Evolutionary conservation across 805 yeast species (phyloP).

Genomic region (Kluyveromyces lactis): DNA sequence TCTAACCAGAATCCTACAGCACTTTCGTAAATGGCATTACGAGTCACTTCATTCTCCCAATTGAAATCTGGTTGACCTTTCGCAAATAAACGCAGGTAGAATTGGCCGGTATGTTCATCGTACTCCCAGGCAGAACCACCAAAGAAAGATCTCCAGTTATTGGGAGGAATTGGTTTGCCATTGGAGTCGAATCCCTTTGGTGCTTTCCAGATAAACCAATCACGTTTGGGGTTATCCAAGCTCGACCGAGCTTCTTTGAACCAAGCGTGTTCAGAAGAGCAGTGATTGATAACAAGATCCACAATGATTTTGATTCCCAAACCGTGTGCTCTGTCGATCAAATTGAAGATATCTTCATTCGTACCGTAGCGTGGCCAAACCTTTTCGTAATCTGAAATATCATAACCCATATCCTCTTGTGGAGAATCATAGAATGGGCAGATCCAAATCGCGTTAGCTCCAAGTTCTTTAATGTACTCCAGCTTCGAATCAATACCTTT

Average conservation of each 20-base stretch:
- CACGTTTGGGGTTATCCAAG: slow-evolving; percentile 45
- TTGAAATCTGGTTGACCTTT: slow-evolving; percentile 35
- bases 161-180: slow-evolving; percentile 48
- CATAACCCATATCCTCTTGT: slow-evolving; percentile 57
- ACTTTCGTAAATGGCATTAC: slow-evolving; percentile 33
- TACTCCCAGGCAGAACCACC: slow-evolving; percentile 50
- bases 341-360: slow-evolving; percentile 41
- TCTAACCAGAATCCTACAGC: slow-evolving; percentile 48
- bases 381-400: slow-evolving; percentile 44
- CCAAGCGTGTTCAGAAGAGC: slow-evolving; percentile 49
- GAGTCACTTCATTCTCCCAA: slow-evolving; percentile 41
- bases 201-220: slow-evolving; percentile 28
- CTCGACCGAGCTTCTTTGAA: slow-evolving; percentile 47
- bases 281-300: slow-evolving; percentile 39
- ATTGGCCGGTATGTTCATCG: slow-evolving; percentile 46
- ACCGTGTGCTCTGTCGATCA: slow-evolving; percentile 39
- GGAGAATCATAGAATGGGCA: slow-evolving; percentile 53
- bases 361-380: slow-evolving; percentile 48
- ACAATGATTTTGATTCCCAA: slow-evolving; percentile 44
- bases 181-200: slow-evolving; percentile 36
- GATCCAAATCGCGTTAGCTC: slow-evolving; percentile 46
- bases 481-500: slow-evolving; percentile 44
- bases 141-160: slow-evolving; percentile 47
- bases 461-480: slow-evolving; percentile 42
- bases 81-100: slow-evolving; percentile 47